Percentiles rank a stretch among this genome's conserved stretches.
These are phyloP conservation scores for Lecanicillium sp. DNA, from an alignment of 2,329 filamentous ascomycete species.

Conservation along the genomic window DNA sequence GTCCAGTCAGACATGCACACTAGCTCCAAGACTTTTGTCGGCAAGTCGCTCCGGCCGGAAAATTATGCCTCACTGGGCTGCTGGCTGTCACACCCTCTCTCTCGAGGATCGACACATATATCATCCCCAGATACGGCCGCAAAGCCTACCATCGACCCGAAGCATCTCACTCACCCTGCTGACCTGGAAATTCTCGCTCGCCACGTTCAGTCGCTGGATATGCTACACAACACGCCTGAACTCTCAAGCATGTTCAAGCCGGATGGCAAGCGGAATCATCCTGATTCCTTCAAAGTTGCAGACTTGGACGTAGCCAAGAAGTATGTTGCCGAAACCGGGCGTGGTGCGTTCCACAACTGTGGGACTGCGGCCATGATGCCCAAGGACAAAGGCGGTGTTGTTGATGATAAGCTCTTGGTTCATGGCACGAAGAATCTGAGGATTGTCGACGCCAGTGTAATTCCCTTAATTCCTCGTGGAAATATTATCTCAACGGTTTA, in stretches of 20 bases:
- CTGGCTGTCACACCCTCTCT: slow-evolving; percentile 53
- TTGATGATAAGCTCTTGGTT: slow-evolving; percentile 38
- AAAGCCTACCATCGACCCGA: slow-evolving; percentile 43
- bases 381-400: slow-evolving; percentile 25
- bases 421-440: slow-evolving; percentile 42
- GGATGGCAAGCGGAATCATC: too few species aligned
- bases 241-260: too few species aligned
- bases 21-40: too few species aligned
- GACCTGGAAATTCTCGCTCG: slow-evolving; percentile 45
- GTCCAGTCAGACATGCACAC: too few species aligned
- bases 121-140: slow-evolving; percentile 30
- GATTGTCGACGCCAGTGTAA: slow-evolving; percentile 43
- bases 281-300: too few species aligned
- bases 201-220: slow-evolving; percentile 32
- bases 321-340: too few species aligned
- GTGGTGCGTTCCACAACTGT: neutral
- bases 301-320: too few species aligned
- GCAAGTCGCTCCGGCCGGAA: too few species aligned
- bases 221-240: slow-evolving; percentile 26
- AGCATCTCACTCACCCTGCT: slow-evolving; percentile 46
- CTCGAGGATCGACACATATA: slow-evolving; percentile 52
- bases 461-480: slow-evolving; percentile 42
- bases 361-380: neutral
- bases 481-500: slow-evolving; percentile 49
- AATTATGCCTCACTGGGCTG: slow-evolving; percentile 44